Evolutionary conservation across 225 moss, liverwort and hornwort species (phyloP).

Genomic region (Anthoceros angustus): DNA sequence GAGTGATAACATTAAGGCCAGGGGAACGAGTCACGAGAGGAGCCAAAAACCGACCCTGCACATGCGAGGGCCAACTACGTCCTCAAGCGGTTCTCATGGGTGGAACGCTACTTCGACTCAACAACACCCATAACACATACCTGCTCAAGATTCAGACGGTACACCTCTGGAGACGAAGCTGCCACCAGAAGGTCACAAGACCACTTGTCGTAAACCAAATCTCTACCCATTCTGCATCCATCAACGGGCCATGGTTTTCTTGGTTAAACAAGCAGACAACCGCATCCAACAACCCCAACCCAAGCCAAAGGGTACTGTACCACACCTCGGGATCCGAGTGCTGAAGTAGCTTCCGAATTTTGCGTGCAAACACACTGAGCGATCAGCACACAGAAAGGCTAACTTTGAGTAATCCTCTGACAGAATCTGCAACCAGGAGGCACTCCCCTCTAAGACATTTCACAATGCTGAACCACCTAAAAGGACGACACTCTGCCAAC

Average conservation of each 20-base stretch:
- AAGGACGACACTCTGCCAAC: neutral
- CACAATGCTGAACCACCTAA: too few species aligned
- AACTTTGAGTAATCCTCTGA: slow-evolving; percentile 92
- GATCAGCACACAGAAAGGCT: slow-evolving; percentile 87
- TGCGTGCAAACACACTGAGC: slow-evolving; percentile 79
- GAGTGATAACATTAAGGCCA: slow-evolving; percentile 73
- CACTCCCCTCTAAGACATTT: neutral
- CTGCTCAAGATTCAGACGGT: slow-evolving; percentile 94
- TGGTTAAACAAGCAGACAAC: neutral
- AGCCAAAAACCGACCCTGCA: slow-evolving; percentile 70
- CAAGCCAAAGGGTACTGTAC: neutral
- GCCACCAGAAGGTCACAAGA: slow-evolving; percentile 89
- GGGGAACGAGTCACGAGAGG: slow-evolving; percentile 64
- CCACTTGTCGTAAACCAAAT: slow-evolving; percentile 71
- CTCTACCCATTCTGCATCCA: slow-evolving; percentile 71
- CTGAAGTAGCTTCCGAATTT: slow-evolving; percentile 94
- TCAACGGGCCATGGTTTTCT: neutral
- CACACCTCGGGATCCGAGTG: slow-evolving; percentile 74
- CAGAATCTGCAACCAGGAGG: slow-evolving; percentile 33
- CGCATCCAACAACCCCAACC: neutral
- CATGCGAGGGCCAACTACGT: neutral
- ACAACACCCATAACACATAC: slow-evolving; percentile 13
- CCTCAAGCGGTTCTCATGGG: too few species aligned
- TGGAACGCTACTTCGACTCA: too few species aligned
- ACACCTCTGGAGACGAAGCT: slow-evolving; percentile 76